Conservation (phyloP, 1,284 basidiomycete species). For the Ustilago lituana region DNA sequence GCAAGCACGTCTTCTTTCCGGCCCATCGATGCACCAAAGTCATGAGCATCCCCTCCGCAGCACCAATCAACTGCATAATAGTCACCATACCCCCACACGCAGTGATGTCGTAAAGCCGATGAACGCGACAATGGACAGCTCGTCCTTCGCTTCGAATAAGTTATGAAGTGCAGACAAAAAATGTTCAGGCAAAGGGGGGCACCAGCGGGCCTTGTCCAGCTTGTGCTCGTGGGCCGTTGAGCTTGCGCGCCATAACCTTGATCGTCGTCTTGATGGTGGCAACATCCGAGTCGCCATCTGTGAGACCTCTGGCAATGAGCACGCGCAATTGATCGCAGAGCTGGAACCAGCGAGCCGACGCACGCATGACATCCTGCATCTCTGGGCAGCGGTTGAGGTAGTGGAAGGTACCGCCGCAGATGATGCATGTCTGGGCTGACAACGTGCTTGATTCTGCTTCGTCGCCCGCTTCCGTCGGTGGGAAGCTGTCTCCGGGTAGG, state of each 20-base stretch:
- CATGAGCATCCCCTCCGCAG: too few species aligned
- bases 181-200: conserved; percentile 27
- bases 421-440: conserved; percentile 35
- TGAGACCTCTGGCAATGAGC: conserved; percentile 14
- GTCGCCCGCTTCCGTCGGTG: background rate
- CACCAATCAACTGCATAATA: too few species aligned
- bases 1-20: too few species aligned
- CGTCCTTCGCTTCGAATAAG: too few species aligned
- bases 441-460: conserved; percentile 5
- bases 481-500: background rate
- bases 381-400: conserved; percentile 36
- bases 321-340: conserved; percentile 29
- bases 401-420: conserved; percentile 43
- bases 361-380: conserved; percentile 31
- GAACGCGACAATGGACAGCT: too few species aligned
- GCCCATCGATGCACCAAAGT: too few species aligned
- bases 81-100: too few species aligned
- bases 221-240: conserved; percentile 18
- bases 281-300: conserved; percentile 29
- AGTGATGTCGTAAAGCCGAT: too few species aligned
- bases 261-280: conserved; percentile 37
- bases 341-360: conserved; percentile 37
- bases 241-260: conserved; percentile 37
- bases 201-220: conserved; percentile 14
- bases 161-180: too few species aligned